phyloP scores from a whole-genome alignment of 192 early-diverging fungal genomes.

The Lobulomyces angularis region DNA sequence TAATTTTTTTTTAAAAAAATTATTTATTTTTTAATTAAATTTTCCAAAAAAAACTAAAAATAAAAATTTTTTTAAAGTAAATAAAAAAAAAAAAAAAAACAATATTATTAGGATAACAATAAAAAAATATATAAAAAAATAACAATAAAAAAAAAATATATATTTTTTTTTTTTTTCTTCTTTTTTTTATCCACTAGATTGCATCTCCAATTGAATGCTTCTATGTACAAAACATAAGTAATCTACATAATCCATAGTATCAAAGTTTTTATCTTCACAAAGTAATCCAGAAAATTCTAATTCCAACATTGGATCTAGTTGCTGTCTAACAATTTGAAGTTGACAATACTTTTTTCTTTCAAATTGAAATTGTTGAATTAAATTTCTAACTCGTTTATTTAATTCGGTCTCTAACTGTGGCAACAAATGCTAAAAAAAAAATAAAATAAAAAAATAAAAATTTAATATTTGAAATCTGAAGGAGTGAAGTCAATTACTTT shows the following conservation, averaged over 20 bases:
- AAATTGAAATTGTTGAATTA: conserved; percentile 50
- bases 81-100: no score
- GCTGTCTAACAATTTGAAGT: conserved; percentile 70
- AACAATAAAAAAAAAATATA: neutral
- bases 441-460: conserved; percentile 10
- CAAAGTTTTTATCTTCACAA: conserved; percentile 81
- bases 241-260: conserved; percentile 85
- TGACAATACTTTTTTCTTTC: conserved; percentile 53
- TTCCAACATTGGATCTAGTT: conserved; percentile 64
- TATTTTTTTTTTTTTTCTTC: conserved; percentile 7
- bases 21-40: conserved; percentile 3
- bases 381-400: conserved; percentile 51
- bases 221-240: conserved; percentile 79
- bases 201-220: conserved; percentile 59
- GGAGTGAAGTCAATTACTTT: conserved; percentile 29
- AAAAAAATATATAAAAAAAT: no score
- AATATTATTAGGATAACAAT: no score
- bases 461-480: neutral
- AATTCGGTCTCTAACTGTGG: conserved; percentile 54
- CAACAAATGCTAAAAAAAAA: conserved; percentile 33
- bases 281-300: conserved; percentile 63
- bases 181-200: neutral
- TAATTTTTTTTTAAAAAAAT: conserved; percentile 1
- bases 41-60: neutral
- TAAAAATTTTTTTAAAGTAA: no score